Conservation (phyloP, 2,329 filamentous ascomycete genomes). For the Cryphonectria carpinicola region DNA sequence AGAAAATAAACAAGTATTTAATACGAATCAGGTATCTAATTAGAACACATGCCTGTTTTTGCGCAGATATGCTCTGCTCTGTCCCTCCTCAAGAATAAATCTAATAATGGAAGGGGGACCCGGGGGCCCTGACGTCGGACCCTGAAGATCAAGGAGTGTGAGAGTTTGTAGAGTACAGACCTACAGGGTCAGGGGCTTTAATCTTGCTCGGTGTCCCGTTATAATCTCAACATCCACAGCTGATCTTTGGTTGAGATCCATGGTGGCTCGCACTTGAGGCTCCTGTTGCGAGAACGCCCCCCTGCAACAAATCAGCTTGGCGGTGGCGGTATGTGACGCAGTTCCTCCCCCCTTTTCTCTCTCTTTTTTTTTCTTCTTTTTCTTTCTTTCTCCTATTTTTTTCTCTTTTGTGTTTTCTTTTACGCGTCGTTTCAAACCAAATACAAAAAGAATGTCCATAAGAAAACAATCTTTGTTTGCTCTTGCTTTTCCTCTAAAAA, state of each 20-base stretch:
- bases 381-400: neutral
- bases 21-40: neutral
- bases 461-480: neutral
- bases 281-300: neutral
- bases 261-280: neutral
- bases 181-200: neutral
- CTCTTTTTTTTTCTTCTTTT: neutral
- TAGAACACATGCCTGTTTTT: neutral
- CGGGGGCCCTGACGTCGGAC: neutral
- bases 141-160: slow-evolving; percentile 1
- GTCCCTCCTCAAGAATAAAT: too few relatives aligned
- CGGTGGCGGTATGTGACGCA: neutral
- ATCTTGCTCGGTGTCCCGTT: neutral
- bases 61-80: neutral
- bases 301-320: neutral
- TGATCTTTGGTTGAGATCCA: neutral
- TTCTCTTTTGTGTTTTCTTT: neutral
- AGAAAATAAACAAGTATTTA: neutral
- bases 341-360: neutral
- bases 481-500: too few relatives aligned
- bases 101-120: neutral
- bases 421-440: too few relatives aligned
- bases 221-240: slow-evolving; percentile 2
- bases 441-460: neutral
- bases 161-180: neutral